phyloP scores from a whole-genome alignment of 305 asterid genomes.

The Fraxinus albicans region DNA sequence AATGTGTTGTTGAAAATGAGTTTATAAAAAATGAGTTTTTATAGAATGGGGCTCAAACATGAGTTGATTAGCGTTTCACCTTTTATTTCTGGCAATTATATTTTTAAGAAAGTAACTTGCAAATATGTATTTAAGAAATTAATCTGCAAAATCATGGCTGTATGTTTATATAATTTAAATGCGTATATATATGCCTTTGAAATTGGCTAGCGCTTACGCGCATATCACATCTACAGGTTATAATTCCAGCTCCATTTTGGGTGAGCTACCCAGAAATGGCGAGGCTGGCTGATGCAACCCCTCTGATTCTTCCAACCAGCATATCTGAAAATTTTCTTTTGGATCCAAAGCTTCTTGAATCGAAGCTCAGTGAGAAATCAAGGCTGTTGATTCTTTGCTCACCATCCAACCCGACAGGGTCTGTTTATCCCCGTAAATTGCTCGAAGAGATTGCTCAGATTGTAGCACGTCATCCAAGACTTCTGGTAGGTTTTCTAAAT shows the following conservation, averaged over 20 bases:
- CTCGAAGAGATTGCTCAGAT: slow-evolving; percentile 86
- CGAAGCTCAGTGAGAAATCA: slow-evolving; percentile 73
- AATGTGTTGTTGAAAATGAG: no score
- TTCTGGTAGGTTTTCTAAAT: slow-evolving; percentile 52
- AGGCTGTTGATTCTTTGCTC: slow-evolving; percentile 92
- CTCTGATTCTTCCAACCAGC: slow-evolving; percentile 72
- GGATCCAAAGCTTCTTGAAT: slow-evolving; percentile 81
- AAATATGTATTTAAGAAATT: not conserved
- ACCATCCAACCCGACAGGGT: slow-evolving; percentile 99
- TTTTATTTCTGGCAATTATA: not conserved
- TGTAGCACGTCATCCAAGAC: slow-evolving; percentile 88
- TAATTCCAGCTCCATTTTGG: slow-evolving; percentile 95
- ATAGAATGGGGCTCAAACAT: no score
- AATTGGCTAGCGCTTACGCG: not conserved
- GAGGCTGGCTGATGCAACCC: slow-evolving; percentile 88
- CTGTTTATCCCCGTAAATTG: slow-evolving; percentile 80
- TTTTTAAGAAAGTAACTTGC: not conserved
- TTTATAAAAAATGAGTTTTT: no score
- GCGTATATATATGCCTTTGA: not conserved
- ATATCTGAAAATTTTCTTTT: slow-evolving; percentile 80
- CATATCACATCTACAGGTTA: slow-evolving; percentile 51
- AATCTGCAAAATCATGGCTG: slow-evolving; percentile 52
- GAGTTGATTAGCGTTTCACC: not conserved
- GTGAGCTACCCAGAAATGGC: slow-evolving; percentile 99
- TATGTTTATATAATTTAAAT: slow-evolving; percentile 27